These are phyloP conservation scores for Paulownia fortunei DNA, from an alignment of 257 asterid species.

Conservation along the genomic window DNA sequence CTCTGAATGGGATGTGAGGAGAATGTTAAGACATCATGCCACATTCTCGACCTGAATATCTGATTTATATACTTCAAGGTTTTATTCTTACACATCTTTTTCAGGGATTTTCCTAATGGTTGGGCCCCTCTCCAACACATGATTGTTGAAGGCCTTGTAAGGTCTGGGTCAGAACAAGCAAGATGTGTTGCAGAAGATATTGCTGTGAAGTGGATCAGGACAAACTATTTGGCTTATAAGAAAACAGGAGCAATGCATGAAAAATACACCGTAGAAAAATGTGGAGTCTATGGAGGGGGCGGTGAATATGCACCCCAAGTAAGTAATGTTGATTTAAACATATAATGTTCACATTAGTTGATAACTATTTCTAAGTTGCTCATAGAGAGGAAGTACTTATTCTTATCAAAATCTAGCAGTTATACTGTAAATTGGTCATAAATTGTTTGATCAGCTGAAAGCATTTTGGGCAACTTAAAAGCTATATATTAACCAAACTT, in stretches of 20 bases:
- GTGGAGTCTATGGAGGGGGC: conserved; percentile 84
- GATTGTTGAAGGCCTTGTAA: conserved; percentile 77
- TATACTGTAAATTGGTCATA: neutral
- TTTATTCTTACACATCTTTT: neutral
- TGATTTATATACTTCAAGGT: neutral
- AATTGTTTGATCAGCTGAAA: neutral
- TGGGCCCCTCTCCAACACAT: conserved; percentile 96
- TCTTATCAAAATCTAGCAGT: neutral
- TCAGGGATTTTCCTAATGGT: conserved; percentile 96
- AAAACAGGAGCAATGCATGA: conserved; percentile 83
- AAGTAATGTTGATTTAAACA: conserved; percentile 29
- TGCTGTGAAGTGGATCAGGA: conserved; percentile 75
- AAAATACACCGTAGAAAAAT: conserved; percentile 71
- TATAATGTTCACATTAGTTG: neutral
- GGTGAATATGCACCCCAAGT: conserved; percentile 93
- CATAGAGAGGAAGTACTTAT: neutral
- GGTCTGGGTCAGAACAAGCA: conserved; percentile 56
- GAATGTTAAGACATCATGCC: neutral
- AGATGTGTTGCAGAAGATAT: conserved; percentile 57
- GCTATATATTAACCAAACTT: too few species aligned
- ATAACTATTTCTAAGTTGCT: neutral
- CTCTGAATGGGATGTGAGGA: neutral
- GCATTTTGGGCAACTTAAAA: neutral
- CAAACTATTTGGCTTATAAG: conserved; percentile 71
- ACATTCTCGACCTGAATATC: too few species aligned